phyloP scores from a whole-genome alignment of 129 eudicot species.

The Artemisia argyi region DNA sequence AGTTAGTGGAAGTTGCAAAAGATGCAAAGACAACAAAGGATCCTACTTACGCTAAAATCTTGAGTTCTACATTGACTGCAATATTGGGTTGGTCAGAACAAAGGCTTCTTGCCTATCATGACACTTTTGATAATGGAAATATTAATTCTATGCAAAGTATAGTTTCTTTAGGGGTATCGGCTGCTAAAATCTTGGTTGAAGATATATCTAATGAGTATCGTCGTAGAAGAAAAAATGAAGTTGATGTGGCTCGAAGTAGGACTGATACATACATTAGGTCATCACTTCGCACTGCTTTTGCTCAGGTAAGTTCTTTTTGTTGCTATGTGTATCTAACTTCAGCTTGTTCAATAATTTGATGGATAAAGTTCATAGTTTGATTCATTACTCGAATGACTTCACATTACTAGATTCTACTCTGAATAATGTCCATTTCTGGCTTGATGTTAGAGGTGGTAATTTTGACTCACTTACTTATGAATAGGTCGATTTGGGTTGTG shows the following conservation, averaged over 20 bases:
- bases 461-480: too few species aligned
- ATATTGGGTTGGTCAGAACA: constrained; percentile 98
- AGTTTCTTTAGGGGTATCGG: constrained; percentile 85
- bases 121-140: constrained; percentile 79
- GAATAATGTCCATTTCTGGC: not conserved
- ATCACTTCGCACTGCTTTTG: constrained; percentile 97
- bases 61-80: constrained; percentile 80
- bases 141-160: constrained; percentile 83
- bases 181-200: constrained; percentile 90
- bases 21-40: constrained; percentile 91
- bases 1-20: constrained; percentile 89
- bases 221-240: constrained; percentile 80
- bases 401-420: not conserved
- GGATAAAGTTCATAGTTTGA: not conserved
- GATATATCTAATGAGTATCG: constrained; percentile 97
- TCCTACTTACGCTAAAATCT: constrained; percentile 64
- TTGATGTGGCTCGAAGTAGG: constrained; percentile 89
- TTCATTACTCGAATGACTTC: not conserved
- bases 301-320: constrained; percentile 62
- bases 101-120: constrained; percentile 95
- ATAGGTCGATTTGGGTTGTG: too few species aligned
- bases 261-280: constrained; percentile 96
- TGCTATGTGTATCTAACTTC: not conserved
- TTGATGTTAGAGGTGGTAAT: not conserved
- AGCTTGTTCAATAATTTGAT: not conserved